Evolutionary conservation across 805 yeast species (phyloP), one percentile per base, ranked within the genome.

Genomic region (Candida oleophila): DNA sequence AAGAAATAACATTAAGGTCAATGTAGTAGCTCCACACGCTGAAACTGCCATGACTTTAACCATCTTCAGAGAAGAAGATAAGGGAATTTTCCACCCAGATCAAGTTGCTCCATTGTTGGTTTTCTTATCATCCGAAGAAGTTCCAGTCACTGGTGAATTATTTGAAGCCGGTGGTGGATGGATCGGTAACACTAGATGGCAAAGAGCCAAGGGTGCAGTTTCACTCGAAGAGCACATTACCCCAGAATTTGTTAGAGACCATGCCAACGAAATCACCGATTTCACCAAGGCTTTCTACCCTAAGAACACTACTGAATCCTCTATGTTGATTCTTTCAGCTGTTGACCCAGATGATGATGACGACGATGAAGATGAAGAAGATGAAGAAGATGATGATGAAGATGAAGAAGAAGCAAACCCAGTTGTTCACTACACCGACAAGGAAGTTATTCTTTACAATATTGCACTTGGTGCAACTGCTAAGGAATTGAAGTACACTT

Each of bases 81-180:
- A 85, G 56, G 88, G 89, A 69, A 81, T 84, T 56, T 89, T 85
- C 68, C 89, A 88, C 57, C 91, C 97, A 4, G 80, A 83, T 44
- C 89, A 82, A 65, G 97, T 92, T 41, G 94, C 97, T 1, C 99
- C 99, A 48, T 74, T 91, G 52, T 81, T 89, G 54, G 89, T 89
- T 15, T 76, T 85, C 56, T 77, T 91, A 52, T 77, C 89, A n/a
- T 80, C 90, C 48, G 91, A 87, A 42, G 78, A 85, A 20, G 84
- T 86, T 51, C 75, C 77, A 38, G 80, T 80, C 28, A 81, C 84
- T 41, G 98, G 97, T 47, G 85, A 85, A 65, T 69, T 87, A 51
- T 92, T 84, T 65, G 99, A 92, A 75, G 85, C 83, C 55, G 99
- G 98, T 55, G 96, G 94, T 49, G 98, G 97, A 38, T 92, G 97